Conservation (phyloP, 2,329 filamentous ascomycete species). For the Lithohypha guttulata region DNA sequence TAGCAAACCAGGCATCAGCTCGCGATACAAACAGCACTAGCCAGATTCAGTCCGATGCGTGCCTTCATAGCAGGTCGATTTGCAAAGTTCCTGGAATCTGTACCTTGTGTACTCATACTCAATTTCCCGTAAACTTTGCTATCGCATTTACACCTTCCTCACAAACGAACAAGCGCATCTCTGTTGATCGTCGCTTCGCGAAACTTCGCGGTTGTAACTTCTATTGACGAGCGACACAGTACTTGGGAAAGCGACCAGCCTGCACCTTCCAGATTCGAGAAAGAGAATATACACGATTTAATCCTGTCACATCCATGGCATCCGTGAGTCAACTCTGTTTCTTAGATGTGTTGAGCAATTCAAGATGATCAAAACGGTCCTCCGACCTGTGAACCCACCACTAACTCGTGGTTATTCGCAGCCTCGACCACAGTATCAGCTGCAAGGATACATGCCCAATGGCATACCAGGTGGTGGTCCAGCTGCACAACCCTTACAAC, state of each 20-base stretch:
- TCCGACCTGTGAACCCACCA: slow-evolving; percentile 11
- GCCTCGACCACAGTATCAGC: slow-evolving; percentile 22
- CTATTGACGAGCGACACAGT: too few species aligned
- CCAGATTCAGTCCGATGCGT: too few species aligned
- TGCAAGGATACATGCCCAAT: slow-evolving; percentile 33
- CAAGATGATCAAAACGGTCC: slow-evolving; percentile 28
- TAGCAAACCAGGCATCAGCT: too few species aligned
- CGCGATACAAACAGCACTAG: too few species aligned
- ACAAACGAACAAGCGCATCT: too few species aligned
- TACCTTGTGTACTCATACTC: too few species aligned
- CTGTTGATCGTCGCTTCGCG: too few species aligned
- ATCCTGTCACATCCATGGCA: slow-evolving; percentile 31
- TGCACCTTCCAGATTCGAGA: slow-evolving; percentile 10
- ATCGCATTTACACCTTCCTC: too few species aligned
- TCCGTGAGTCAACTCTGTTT: slow-evolving; percentile 31
- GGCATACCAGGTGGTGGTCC: slow-evolving; percentile 35
- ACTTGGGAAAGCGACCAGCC: slow-evolving; percentile 5
- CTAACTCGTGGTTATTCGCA: slow-evolving; percentile 16
- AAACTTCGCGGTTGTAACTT: too few species aligned
- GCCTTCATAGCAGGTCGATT: too few species aligned
- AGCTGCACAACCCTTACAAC: slow-evolving; percentile 38
- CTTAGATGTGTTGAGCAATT: slow-evolving; percentile 17
- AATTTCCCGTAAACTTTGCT: too few species aligned
- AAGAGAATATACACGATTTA: neutral
- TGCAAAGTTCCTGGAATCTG: too few species aligned